Evolutionary conservation across 2,329 filamentous ascomycete species (phyloP), one percentile per base, ranked within the genome.

Genomic region (Beauveria varroae): DNA sequence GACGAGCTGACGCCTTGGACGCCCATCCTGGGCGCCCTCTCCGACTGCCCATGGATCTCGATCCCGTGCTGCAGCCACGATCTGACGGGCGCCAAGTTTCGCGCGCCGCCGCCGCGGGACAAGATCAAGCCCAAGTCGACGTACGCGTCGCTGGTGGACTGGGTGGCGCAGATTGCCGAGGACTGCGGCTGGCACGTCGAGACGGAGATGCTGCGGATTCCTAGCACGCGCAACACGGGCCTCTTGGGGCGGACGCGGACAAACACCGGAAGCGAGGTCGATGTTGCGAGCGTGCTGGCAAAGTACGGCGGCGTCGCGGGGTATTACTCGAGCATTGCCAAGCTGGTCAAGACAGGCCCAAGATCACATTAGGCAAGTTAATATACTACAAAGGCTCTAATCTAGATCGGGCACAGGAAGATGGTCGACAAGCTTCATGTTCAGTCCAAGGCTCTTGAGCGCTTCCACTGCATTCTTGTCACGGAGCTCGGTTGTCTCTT

Each of bases 1-100:
- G 95, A 99, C 71, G 93, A 99, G 75, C 82, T 99, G 16, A 99
- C 95, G 0, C 86, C 91, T 0, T 99, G 95, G 95, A 98, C 95
- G 0, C 95, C 95, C 0, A 82, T 98, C 20, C 83, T 99, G 46
- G 93, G 91, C 1, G 84, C 85, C 7, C 77, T 91, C 1, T 92
- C 88, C 0, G 76, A 83, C 2, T 89, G 88, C 12, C 89, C 92
- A 0, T 99, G 97, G 73, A 85, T 99, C 64, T 89, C 90, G 67
- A 96, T 99, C 50, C 95, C 95, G 1, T 99, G 95, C 77, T 99
- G 95, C 76, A 96, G 91, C 65, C 92, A 98, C 75, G 83, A 89
- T 62, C 84, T 99, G 2, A 85, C 86, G 0, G 95, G 95, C 1
- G 83, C 84, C 26, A 80, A 76, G 63, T 95, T 88, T 71, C 86